These are phyloP conservation scores for Aspergillus thermomutatus DNA, from an alignment of 2,329 filamentous ascomycete genomes.

Conservation along the genomic window DNA sequence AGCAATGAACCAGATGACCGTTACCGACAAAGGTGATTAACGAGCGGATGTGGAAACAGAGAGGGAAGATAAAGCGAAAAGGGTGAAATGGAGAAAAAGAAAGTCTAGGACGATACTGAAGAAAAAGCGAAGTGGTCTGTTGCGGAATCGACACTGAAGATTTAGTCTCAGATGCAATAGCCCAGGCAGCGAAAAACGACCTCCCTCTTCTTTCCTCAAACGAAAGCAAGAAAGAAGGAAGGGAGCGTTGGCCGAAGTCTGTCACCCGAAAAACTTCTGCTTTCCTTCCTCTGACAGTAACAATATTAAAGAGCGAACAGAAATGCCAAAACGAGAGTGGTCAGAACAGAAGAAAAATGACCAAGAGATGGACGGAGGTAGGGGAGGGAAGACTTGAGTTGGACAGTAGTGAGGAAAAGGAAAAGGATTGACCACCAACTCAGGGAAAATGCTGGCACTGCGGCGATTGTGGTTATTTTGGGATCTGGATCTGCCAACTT, in stretches of 20 bases:
- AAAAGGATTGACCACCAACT: constrained; percentile 18
- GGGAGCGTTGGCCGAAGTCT: constrained; percentile 9
- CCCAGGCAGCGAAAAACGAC: constrained; percentile 1
- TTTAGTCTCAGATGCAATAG: not conserved
- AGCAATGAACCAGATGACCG: not conserved
- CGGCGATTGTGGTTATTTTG: constrained; percentile 29
- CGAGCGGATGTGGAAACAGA: not conserved
- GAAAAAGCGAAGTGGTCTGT: not conserved
- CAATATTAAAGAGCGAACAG: not conserved
- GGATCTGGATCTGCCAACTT: constrained; percentile 22
- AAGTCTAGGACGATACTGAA: not conserved
- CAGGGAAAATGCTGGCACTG: constrained; percentile 12
- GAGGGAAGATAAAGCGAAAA: not conserved
- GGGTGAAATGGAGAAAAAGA: not conserved
- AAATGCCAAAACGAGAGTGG: constrained; percentile 4
- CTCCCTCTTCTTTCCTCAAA: constrained; percentile 28
- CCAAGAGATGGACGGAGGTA: constrained; percentile 21
- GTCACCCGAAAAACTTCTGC: not conserved
- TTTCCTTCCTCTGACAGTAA: not conserved
- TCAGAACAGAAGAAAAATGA: constrained; percentile 9
- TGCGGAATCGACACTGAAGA: not conserved
- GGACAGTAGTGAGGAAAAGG: constrained; percentile 24
- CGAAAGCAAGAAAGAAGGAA: constrained; percentile 25
- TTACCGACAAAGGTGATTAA: not conserved
- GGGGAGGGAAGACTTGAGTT: constrained; percentile 23